These are phyloP conservation scores for Xylariaceae sp. DNA, from an alignment of 2,329 filamentous ascomycete genomes.

Conservation along the genomic window DNA sequence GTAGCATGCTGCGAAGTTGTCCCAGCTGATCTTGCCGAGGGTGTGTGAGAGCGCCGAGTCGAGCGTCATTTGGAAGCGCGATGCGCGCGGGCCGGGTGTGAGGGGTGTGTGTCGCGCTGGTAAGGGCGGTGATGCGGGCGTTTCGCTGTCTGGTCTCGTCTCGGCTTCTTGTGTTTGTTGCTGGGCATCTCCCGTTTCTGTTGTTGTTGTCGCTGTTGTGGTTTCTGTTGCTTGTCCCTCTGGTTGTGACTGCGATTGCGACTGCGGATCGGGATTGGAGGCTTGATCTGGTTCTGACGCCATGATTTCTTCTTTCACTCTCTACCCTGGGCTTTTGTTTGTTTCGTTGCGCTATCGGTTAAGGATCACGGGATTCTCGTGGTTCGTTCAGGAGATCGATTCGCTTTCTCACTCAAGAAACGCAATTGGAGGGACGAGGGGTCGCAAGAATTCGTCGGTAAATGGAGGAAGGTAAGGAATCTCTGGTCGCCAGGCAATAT, in stretches of 20 bases:
- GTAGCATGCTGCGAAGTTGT: conserved; percentile 57
- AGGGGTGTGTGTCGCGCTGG: conserved; percentile 39
- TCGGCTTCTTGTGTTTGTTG: conserved; percentile 2
- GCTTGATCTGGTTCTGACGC: conserved; percentile 6
- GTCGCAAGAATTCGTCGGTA: not conserved
- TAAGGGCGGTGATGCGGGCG: conserved; percentile 26
- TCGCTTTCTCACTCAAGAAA: not conserved
- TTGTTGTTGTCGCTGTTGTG: not conserved
- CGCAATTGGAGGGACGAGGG: not conserved
- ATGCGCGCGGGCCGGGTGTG: conserved; percentile 53
- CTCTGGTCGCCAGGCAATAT: not conserved
- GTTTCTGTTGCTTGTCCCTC: not conserved
- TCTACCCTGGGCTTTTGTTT: not conserved
- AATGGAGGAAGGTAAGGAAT: not conserved
- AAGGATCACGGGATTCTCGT: not conserved
- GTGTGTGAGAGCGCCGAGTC: conserved; percentile 48
- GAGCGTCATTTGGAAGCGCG: conserved; percentile 51
- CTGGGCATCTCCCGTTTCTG: conserved; percentile 3
- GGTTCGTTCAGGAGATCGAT: not conserved
- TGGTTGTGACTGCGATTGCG: not conserved
- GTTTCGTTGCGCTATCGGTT: not conserved
- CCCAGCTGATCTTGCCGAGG: conserved; percentile 49
- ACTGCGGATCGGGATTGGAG: not conserved
- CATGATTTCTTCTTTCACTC: conserved; percentile 7
- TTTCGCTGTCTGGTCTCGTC: not conserved